These are phyloP conservation scores for Plectosphaerella plurivora DNA, from an alignment of 2,329 filamentous ascomycete genomes.

Conservation along the genomic window DNA sequence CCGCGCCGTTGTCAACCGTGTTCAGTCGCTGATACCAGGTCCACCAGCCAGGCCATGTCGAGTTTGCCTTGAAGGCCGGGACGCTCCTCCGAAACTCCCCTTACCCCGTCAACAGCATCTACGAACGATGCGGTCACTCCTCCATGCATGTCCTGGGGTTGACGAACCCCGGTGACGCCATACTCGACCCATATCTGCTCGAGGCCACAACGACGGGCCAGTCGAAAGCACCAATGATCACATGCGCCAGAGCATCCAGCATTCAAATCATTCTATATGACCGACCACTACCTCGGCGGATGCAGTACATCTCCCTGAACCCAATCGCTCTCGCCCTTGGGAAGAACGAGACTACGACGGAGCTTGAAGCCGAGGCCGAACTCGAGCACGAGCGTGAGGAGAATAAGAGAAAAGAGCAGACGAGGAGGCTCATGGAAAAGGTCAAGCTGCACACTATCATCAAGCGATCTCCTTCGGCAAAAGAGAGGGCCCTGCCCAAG, in stretches of 20 bases:
- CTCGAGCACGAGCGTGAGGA: slow-evolving; percentile 68
- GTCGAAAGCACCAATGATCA: slow-evolving; percentile 63
- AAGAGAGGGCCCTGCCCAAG: slow-evolving; percentile 74
- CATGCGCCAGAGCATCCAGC: slow-evolving; percentile 65
- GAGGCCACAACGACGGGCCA: slow-evolving; percentile 51
- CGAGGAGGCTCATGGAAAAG: slow-evolving; percentile 72
- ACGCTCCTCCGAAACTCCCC: slow-evolving; percentile 79
- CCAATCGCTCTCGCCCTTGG: slow-evolving; percentile 85
- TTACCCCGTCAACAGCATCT: slow-evolving; percentile 75
- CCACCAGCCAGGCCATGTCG: slow-evolving; percentile 69
- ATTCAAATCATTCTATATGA: slow-evolving; percentile 89
- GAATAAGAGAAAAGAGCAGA: slow-evolving; percentile 51
- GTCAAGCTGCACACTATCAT: slow-evolving; percentile 83
- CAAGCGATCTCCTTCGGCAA: slow-evolving; percentile 69
- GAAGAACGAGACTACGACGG: slow-evolving; percentile 54
- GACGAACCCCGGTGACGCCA: slow-evolving; percentile 59
- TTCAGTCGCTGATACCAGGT: neutral
- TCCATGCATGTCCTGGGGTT: slow-evolving; percentile 83
- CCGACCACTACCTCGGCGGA: slow-evolving; percentile 74
- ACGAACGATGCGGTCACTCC: slow-evolving; percentile 76
- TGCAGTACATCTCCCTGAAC: slow-evolving; percentile 93
- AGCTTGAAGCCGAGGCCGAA: slow-evolving; percentile 44
- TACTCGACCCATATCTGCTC: slow-evolving; percentile 67
- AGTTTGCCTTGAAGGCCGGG: slow-evolving; percentile 79
- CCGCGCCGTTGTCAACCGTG: neutral